Percentiles rank a stretch among this genome's conserved stretches.
Evolutionary conservation across 2,329 filamentous ascomycete genomes (phyloP).

Genomic region (Colletotrichum musicola): DNA sequence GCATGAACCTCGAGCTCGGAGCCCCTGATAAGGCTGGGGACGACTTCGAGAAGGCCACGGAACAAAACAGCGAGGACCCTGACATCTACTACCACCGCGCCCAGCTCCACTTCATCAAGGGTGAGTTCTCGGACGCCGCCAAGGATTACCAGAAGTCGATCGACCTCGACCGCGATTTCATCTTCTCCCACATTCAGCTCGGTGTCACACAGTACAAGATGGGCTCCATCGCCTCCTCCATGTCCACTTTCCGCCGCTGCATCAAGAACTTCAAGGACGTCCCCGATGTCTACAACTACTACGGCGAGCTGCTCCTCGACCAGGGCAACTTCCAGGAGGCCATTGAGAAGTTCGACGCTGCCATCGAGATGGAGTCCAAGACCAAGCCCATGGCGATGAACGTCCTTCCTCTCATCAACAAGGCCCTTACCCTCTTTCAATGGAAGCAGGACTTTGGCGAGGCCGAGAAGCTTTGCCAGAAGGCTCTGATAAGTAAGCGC

Average conservation of each 20-base stretch:
- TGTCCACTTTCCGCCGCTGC: conserved; percentile 97
- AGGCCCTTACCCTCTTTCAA: conserved; percentile 95
- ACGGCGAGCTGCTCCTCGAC: conserved; percentile 95
- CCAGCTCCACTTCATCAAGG: conserved; percentile 97
- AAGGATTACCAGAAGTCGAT: conserved; percentile 99
- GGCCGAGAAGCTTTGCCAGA: conserved; percentile 96
- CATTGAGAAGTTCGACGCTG: conserved; percentile 97
- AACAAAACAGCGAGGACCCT: conserved; percentile 88
- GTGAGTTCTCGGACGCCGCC: conserved; percentile 91
- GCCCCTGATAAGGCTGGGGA: conserved; percentile 87
- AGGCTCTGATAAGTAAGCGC: conserved; percentile 91
- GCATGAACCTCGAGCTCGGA: conserved; percentile 95
- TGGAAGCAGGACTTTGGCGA: conserved; percentile 98
- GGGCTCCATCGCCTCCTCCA: conserved; percentile 96
- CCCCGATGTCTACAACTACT: conserved; percentile 99
- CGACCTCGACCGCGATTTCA: conserved; percentile 94
- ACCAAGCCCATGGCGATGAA: conserved; percentile 97
- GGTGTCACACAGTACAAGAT: conserved; percentile 99
- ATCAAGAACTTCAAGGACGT: conserved; percentile 99
- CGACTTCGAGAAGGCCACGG: conserved; percentile 88
- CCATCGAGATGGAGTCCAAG: conserved; percentile 98
- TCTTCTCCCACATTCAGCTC: conserved; percentile 99
- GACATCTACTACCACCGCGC: conserved; percentile 99
- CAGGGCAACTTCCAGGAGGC: conserved; percentile 96
- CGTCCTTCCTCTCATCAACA: conserved; percentile 97